These are phyloP conservation scores for Carex arenaria DNA, from an alignment of 202 grass and related monocot genomes.

Conservation along the genomic window DNA sequence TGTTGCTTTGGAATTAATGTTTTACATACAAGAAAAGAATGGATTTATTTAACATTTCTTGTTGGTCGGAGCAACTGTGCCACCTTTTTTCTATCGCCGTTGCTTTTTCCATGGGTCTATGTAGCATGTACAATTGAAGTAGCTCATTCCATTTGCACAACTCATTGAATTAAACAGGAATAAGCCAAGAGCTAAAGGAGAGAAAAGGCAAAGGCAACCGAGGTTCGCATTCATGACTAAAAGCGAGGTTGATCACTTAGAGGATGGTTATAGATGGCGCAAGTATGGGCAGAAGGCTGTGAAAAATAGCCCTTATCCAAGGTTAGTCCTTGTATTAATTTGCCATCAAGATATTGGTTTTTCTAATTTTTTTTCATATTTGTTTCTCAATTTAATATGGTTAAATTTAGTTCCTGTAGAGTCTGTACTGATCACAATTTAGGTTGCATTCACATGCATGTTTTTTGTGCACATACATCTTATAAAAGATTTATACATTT, in stretches of 20 bases:
- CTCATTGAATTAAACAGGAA: slow-evolving; percentile 9
- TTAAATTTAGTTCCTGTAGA: background rate
- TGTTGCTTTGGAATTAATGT: background rate
- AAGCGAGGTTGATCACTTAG: slow-evolving; percentile 89
- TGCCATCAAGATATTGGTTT: background rate
- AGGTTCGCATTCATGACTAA: slow-evolving; percentile 92
- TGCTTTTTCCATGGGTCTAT: background rate
- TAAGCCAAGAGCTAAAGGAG: slow-evolving; percentile 41
- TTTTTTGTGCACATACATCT: background rate
- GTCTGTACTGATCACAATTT: background rate
- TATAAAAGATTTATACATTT: background rate
- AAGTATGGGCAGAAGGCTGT: slow-evolving; percentile 97
- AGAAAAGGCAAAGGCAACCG: slow-evolving; percentile 70
- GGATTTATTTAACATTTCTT: background rate
- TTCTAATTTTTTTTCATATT: background rate
- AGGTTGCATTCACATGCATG: background rate
- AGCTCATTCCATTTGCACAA: background rate
- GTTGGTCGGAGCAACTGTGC: background rate
- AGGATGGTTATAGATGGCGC: slow-evolving; percentile 90
- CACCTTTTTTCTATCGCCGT: background rate
- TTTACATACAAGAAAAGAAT: background rate
- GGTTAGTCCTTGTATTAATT: slow-evolving; percentile 21
- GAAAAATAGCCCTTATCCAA: slow-evolving; percentile 93
- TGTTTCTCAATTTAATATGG: background rate
- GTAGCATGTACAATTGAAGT: background rate